These are phyloP conservation scores for Echinosophora koreensis DNA, from an alignment of 306 rosid species.

Conservation along the genomic window DNA sequence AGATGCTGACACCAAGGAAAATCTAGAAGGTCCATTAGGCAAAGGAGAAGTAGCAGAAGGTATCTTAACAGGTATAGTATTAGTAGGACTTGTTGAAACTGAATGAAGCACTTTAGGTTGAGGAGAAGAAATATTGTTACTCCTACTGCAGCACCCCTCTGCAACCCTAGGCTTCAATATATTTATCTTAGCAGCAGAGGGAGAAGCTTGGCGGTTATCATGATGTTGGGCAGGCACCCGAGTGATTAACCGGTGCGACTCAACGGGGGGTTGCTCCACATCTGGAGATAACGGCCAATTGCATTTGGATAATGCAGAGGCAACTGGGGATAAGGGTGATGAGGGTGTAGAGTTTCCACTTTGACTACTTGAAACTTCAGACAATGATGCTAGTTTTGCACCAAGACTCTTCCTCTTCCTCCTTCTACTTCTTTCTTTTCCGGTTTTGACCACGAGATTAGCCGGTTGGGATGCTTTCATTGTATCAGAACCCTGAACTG, in stretches of 20 bases:
- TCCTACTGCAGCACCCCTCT: slow-evolving; percentile 27
- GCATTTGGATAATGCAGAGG: slow-evolving; percentile 58
- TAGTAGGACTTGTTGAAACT: slow-evolving; percentile 48
- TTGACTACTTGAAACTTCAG: slow-evolving; percentile 95
- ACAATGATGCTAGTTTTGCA: slow-evolving; percentile 59
- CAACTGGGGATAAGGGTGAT: slow-evolving; percentile 79
- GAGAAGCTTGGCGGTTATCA: slow-evolving; percentile 46
- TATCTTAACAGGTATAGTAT: slow-evolving; percentile 53
- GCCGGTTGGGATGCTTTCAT: slow-evolving; percentile 56
- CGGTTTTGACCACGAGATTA: slow-evolving; percentile 72
- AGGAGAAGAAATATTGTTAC: slow-evolving; percentile 43
- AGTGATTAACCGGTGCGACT: slow-evolving; percentile 50
- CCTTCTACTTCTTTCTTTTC: slow-evolving; percentile 76
- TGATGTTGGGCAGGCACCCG: slow-evolving; percentile 44
- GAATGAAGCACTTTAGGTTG: slow-evolving; percentile 49
- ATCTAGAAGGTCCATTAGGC: slow-evolving; percentile 48
- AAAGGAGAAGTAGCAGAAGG: slow-evolving; percentile 64
- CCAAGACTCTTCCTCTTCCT: slow-evolving; percentile 73
- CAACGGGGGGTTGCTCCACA: slow-evolving; percentile 60
- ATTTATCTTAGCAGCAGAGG: slow-evolving; percentile 49
- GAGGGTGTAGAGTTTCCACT: slow-evolving; percentile 99
- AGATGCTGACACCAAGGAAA: slow-evolving; percentile 55
- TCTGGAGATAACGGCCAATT: slow-evolving; percentile 62
- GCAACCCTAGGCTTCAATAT: slow-evolving; percentile 45
- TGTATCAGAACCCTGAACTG: slow-evolving; percentile 51